Percentiles rank a stretch among this genome's conserved stretches.
phyloP scores from a whole-genome alignment of 768 basidiomycete species.

The Phylloporus arenicola region DNA sequence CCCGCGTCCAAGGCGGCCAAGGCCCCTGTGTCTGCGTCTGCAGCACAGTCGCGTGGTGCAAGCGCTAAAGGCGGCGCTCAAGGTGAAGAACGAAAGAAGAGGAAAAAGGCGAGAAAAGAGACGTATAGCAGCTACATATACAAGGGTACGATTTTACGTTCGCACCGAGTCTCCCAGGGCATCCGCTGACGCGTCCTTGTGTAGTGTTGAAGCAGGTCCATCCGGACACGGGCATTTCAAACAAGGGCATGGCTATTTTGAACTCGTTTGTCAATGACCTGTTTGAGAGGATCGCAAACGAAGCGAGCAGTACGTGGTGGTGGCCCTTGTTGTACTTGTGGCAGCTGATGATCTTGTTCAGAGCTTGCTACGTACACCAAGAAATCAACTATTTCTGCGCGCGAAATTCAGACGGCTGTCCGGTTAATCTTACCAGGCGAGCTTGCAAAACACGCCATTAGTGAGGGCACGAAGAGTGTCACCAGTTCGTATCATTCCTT shows the following conservation, averaged over 20 bases:
- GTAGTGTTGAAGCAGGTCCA: slow-evolving; percentile 66
- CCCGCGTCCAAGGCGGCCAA: slow-evolving; percentile 46
- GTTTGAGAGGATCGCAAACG: slow-evolving; percentile 53
- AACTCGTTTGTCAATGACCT: slow-evolving; percentile 62
- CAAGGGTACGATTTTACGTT: slow-evolving; percentile 36
- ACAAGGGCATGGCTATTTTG: slow-evolving; percentile 55
- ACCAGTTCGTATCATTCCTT: slow-evolving; percentile 31
- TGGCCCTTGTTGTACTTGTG: neutral
- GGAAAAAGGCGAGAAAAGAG: slow-evolving; percentile 53
- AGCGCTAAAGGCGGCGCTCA: slow-evolving; percentile 2
- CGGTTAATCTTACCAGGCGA: slow-evolving; percentile 68
- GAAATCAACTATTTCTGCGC: slow-evolving; percentile 69
- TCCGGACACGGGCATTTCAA: slow-evolving; percentile 71
- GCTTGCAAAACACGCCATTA: slow-evolving; percentile 71
- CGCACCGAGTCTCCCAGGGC: too few relatives aligned
- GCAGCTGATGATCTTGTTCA: slow-evolving; percentile 8
- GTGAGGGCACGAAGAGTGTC: slow-evolving; percentile 65
- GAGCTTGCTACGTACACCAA: slow-evolving; percentile 66
- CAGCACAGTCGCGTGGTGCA: slow-evolving; percentile 32
- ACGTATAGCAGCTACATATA: slow-evolving; percentile 64
- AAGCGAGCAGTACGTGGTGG: slow-evolving; percentile 42
- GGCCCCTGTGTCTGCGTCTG: slow-evolving; percentile 39
- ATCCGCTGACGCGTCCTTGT: neutral
- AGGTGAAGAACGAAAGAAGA: slow-evolving; percentile 45
- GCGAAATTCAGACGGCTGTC: slow-evolving; percentile 68